Base-by-base conservation (phyloP, 768 basidiomycete genomes). In the Cystobasidium onofrii region DNA sequence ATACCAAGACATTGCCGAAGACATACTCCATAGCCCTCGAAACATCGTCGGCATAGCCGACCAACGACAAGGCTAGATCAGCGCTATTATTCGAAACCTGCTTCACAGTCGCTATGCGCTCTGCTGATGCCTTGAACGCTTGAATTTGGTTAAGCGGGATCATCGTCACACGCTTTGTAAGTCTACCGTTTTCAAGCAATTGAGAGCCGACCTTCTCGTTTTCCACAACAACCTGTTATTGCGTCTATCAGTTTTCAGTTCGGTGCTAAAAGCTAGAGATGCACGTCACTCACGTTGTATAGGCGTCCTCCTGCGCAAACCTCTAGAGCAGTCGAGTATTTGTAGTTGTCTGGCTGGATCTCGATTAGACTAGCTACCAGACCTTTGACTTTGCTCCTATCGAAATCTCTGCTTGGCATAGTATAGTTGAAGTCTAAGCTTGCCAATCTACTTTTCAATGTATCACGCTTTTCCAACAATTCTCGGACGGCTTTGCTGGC, bases 141-240 rank as follows among this genome's bases (percentile, higher is more conserved):
- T 86, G 87, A 79, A 99, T 94, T 83, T 92, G 95, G 81, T 89
- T 95, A 61, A 99, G 83, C 0, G 95, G 95, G 76, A 98, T 92
- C 81, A 96, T 87, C 0, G 92, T 96, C 23, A 95, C 90, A 23
- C 93, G 87, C 81, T 89, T 92, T 83, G 87, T 88, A 77, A 98
- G 86, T 62, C 84, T 83, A 10, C 88, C 88, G 60, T 89, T 87
- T 79, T 89, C 86, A 60, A 98, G 83, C 29, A 98, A 85, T 33
- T 90, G 87, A 77, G 89, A 90, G 31, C 92, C 94, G 55, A 94
- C 87, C 71, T 86, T 86, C 81, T 97, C 93, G 79, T 95, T 88
- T 76, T 94, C 88, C 9, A 98, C 90, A 31, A 98, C 90, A 43
- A 98, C 76, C 63, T 76, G 76, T 1, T 27, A 7, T 72, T 36